Conservation (phyloP, 805 yeast species). For the Citeromyces matritensis region DNA sequence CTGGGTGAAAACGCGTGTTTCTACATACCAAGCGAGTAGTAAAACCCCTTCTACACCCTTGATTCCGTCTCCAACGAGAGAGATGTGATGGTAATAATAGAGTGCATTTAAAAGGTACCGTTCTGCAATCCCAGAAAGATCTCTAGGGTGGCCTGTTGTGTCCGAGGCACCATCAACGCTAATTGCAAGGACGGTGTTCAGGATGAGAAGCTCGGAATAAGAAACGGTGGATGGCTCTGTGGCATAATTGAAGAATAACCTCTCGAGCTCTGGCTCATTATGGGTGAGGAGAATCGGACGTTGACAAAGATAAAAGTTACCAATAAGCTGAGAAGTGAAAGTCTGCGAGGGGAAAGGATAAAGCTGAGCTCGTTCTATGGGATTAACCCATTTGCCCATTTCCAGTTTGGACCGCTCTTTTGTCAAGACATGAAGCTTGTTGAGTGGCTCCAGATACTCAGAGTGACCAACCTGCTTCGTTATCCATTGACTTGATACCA, state of each 20-base stretch:
- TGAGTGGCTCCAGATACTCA: too few relatives aligned
- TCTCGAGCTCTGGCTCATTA: constrained; percentile 3
- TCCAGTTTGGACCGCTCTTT: too few relatives aligned
- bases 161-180: constrained; percentile 3
- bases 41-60: constrained; percentile 36
- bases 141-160: constrained; percentile 5
- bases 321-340: constrained; percentile 4
- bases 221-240: constrained; percentile 6
- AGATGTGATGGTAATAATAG: constrained; percentile 35
- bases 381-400: too few relatives aligned
- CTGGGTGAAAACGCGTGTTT: constrained; percentile 17
- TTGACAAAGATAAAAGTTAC: not conserved
- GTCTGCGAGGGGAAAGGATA: not conserved
- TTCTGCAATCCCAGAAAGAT: constrained; percentile 12
- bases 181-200: constrained; percentile 14
- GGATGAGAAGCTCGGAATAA: constrained; percentile 15
- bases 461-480: too few relatives aligned
- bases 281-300: constrained; percentile 2
- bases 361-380: constrained; percentile 1
- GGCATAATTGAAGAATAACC: constrained; percentile 11
- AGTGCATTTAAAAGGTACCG: constrained; percentile 22
- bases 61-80: constrained; percentile 33
- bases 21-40: constrained; percentile 24
- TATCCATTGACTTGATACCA: too few relatives aligned
- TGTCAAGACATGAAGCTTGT: too few relatives aligned